Percentiles rank a stretch among this genome's conserved stretches.
Conservation (phyloP, 345 rosid species). For the Euphorbia peplus region DNA sequence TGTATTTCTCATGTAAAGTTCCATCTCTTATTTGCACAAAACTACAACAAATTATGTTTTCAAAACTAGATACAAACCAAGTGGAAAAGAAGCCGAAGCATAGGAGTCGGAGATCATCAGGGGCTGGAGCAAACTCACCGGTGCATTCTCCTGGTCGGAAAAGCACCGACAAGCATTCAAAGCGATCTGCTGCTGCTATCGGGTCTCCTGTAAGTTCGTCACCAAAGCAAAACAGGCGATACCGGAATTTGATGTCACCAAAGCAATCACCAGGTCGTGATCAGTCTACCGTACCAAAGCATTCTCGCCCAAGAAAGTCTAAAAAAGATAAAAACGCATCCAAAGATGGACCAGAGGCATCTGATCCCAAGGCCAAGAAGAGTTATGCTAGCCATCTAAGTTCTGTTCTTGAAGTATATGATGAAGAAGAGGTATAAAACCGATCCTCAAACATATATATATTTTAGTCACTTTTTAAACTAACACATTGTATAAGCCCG, state of each 20-base stretch:
- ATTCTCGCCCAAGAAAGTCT: constrained; percentile 23
- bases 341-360: constrained; percentile 10
- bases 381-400: constrained; percentile 19
- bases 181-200: neutral
- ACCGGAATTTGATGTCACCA: constrained; percentile 22
- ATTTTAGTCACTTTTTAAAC: too few species aligned
- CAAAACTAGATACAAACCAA: constrained; percentile 20
- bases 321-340: constrained; percentile 19
- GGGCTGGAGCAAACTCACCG: neutral
- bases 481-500: too few species aligned
- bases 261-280: constrained; percentile 22
- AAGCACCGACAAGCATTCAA: constrained; percentile 10
- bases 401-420: constrained; percentile 24
- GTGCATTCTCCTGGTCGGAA: constrained; percentile 8
- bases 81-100: constrained; percentile 36
- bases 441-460: neutral
- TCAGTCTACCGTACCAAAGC: constrained; percentile 21
- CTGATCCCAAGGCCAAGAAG: constrained; percentile 11
- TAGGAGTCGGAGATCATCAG: constrained; percentile 28
- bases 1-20: neutral
- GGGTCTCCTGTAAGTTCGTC: constrained; percentile 29
- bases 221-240: constrained; percentile 38
- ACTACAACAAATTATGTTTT: too few species aligned
- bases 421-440: constrained; percentile 17
- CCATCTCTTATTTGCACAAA: neutral